Base-by-base conservation (phyloP, 306 rosid genomes). In the Rubus parviflorus region DNA sequence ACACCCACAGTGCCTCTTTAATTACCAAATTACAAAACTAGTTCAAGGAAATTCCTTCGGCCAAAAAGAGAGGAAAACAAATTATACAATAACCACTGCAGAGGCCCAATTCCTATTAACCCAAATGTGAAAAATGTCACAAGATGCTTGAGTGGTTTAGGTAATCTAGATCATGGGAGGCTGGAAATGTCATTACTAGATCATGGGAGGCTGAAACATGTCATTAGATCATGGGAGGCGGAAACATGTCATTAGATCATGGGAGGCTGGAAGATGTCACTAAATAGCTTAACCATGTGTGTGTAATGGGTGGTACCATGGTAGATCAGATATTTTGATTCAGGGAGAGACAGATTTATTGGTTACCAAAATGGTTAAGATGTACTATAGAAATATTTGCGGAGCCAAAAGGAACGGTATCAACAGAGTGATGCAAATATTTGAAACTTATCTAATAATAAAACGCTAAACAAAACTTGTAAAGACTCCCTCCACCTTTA, bases 1-100 rank as follows among this genome's bases (percentile, higher is more conserved):
- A 16, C 69, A 64, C 43, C 14, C 69, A 38, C 5, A 64, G 30
- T 57, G 43, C 68, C 63, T 61, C 51, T 63, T 48, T 72, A 51
- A 73, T 57, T 22, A 57, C 53, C 68, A 43, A 73, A 57, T 42
- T 61, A 57, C 42, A 14, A 30, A 57, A 20, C 9, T 8, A 42
- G 25, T 14, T 7, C 38, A 73, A 0, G 16, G 65, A 40, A 53
- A 37, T 58, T 38, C 7, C 37, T 13, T 56, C 4, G 6, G 46
- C 13, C 76, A 38, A 40, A 72, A 72, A 40, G 43, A 20, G 52
- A 22, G 42, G 68, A 4, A 73, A 57, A 13, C 22, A 73, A 42
- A 43, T 22, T 15, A 57, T 23, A 47, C 49, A 14, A 40, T 19
- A 13, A 56, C 41, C 67, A 15, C 1, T 3, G 5, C 23, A 43